phyloP scores from a whole-genome alignment of 176 grass and related monocot genomes.

The Triticum urartu region DNA sequence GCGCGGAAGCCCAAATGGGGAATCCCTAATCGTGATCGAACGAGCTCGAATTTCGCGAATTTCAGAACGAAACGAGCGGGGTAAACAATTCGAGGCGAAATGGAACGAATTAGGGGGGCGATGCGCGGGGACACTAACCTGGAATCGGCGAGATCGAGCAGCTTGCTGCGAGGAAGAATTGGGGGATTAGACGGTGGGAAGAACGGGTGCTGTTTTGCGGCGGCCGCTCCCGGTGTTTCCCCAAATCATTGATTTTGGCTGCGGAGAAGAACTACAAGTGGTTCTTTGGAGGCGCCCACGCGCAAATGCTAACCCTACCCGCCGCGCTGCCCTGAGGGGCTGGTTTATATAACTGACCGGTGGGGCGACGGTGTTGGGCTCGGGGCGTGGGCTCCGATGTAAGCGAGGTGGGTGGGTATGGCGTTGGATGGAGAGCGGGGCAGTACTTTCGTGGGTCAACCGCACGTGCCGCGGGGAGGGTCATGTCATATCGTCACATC shows the following conservation, averaged over 20 bases:
- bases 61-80: neutral
- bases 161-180: neutral
- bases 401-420: neutral
- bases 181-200: neutral
- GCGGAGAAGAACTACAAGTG: slow-evolving; percentile 13
- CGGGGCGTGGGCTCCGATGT: neutral
- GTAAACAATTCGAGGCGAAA: neutral
- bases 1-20: neutral
- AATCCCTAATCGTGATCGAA: neutral
- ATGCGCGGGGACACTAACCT: neutral
- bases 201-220: neutral
- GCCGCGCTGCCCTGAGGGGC: neutral
- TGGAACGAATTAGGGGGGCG: neutral
- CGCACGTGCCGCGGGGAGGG: neutral
- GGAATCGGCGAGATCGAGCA: slow-evolving; percentile 5
- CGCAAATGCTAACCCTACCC: neutral
- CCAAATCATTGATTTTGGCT: slow-evolving; percentile 11
- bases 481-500: neutral
- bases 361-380: neutral
- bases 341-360: neutral
- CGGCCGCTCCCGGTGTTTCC: neutral
- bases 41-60: neutral
- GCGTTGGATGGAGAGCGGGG: neutral
- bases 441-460: neutral
- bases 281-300: neutral